phyloP scores from a whole-genome alignment of 108 stramenopile genomes.

The Conticribra guillardii region DNA sequence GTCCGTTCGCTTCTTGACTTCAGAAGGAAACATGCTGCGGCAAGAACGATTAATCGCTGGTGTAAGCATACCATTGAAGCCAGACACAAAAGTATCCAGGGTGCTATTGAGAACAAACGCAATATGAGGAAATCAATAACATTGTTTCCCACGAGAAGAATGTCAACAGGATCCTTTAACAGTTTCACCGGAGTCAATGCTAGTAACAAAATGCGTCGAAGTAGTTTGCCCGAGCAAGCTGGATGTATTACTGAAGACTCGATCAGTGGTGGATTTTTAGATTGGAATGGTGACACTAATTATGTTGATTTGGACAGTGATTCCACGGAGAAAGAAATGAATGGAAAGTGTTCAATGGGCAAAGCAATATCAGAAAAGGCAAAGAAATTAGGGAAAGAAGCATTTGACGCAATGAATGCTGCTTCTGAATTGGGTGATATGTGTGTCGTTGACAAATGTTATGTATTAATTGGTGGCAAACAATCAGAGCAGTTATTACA shows the following conservation, averaged over 20 bases:
- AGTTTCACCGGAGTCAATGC: background rate
- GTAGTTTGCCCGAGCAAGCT: background rate
- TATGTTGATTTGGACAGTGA: background rate
- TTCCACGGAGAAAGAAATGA: no score
- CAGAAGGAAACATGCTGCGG: background rate
- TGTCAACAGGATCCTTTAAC: background rate
- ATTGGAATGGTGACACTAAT: background rate
- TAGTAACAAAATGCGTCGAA: background rate
- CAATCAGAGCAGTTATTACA: conserved; percentile 23
- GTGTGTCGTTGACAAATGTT: conserved; percentile 21
- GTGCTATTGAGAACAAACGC: background rate
- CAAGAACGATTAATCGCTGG: conserved; percentile 2
- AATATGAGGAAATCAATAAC: no score
- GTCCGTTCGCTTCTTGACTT: background rate
- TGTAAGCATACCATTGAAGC: background rate
- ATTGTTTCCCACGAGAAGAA: background rate
- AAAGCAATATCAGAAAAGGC: background rate
- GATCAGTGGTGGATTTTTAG: background rate
- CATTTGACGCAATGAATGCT: conserved; percentile 6
- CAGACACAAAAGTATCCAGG: background rate
- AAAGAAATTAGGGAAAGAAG: conserved; percentile 9
- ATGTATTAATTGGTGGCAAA: conserved; percentile 27
- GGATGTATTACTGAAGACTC: background rate
- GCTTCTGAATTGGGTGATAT: conserved; percentile 1
- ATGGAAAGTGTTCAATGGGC: no score